Conservation (phyloP, 768 basidiomycete genomes). For the Tylopilus subfusipes region DNA sequence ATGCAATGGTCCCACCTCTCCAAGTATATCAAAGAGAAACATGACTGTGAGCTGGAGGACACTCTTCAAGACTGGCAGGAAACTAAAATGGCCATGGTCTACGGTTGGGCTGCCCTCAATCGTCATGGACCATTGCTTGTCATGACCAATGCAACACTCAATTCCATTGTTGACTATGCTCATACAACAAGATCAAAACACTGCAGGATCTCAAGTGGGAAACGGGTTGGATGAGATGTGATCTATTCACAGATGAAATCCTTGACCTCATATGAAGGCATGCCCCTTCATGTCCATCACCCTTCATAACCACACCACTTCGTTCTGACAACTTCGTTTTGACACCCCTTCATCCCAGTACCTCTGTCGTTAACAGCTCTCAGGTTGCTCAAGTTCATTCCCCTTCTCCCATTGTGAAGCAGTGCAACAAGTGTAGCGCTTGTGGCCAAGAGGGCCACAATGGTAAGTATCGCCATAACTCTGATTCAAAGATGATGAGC, state of each 20-base stretch:
- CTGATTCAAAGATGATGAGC: too few species aligned
- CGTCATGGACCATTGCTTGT: neutral
- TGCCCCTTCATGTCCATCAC: too few species aligned
- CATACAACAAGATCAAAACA: neutral
- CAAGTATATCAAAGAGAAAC: neutral
- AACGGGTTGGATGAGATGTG: neutral
- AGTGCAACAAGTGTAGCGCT: neutral
- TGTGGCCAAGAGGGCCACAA: neutral
- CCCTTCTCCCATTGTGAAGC: too few species aligned
- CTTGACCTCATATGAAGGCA: neutral
- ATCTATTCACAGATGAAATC: neutral
- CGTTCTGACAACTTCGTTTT: too few species aligned
- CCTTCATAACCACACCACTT: too few species aligned
- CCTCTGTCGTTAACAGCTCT: too few species aligned
- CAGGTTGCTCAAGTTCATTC: too few species aligned
- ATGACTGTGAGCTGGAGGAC: neutral
- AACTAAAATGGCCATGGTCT: neutral
- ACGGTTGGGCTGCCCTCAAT: neutral
- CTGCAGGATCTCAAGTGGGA: neutral
- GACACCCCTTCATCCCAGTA: too few species aligned
- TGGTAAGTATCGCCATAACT: neutral
- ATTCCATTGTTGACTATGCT: neutral
- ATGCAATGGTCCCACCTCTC: neutral
- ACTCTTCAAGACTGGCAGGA: neutral
- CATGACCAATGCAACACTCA: neutral